Percentiles rank a stretch among this genome's conserved stretches.
These are phyloP conservation scores for Hypocreales sp. DNA, from an alignment of 2,329 filamentous ascomycete species.

Conservation along the genomic window DNA sequence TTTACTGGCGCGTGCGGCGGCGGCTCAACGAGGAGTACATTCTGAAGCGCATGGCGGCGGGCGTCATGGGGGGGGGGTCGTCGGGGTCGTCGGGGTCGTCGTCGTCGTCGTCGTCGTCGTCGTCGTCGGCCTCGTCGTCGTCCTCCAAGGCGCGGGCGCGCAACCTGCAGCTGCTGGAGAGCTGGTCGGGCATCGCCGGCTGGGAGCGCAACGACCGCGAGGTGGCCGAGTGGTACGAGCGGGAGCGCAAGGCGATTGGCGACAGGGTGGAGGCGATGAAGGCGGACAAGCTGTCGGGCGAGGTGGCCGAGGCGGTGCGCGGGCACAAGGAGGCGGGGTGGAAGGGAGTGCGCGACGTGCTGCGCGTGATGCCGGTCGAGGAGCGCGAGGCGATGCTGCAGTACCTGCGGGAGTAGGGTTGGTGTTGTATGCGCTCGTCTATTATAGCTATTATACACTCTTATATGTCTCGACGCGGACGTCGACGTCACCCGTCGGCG, in stretches of 20 bases:
- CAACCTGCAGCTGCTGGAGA: conserved; percentile 61
- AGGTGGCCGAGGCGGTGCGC: conserved; percentile 28
- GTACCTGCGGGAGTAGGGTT: conserved; percentile 29
- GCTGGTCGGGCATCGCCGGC: conserved; percentile 66
- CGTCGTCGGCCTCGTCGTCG: conserved; percentile 12
- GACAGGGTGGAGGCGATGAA: conserved; percentile 77
- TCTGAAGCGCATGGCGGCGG: conserved; percentile 65
- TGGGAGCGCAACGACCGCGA: conserved; percentile 68
- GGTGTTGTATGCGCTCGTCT: background rate
- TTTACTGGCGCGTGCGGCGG: conserved; percentile 98
- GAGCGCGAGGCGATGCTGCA: conserved; percentile 75
- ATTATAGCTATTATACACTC: background rate
- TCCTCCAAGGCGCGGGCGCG: conserved; percentile 38
- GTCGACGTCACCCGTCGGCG: conserved; percentile 4
- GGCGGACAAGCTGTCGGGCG: conserved; percentile 46
- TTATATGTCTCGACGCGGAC: too few relatives aligned
- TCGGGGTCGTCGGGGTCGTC: conserved; percentile 10
- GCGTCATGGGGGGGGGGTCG: too few relatives aligned
- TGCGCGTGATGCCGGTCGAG: conserved; percentile 73
- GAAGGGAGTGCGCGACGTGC: conserved; percentile 72
- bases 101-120: conserved; percentile 17
- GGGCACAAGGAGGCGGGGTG: conserved; percentile 50
- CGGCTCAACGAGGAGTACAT: conserved; percentile 96
- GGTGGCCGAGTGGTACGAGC: conserved; percentile 91
- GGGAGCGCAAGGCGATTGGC: conserved; percentile 70